Conservation (phyloP, 208 protist genomes). For the Leishmania braziliensis region DNA sequence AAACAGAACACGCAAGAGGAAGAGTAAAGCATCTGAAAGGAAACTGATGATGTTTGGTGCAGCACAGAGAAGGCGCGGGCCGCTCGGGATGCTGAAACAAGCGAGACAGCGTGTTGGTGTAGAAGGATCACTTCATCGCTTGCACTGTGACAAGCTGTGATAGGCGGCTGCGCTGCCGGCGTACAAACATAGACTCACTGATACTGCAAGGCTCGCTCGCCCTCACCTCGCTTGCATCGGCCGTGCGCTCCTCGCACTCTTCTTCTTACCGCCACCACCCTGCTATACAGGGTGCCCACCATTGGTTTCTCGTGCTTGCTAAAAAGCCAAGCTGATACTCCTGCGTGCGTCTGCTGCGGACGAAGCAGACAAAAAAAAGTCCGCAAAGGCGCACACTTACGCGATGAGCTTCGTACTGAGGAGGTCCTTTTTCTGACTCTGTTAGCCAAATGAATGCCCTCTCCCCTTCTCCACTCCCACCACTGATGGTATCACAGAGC, state of each 20-base stretch:
- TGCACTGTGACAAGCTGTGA: not conserved
- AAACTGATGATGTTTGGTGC: not conserved
- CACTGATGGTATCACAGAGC: not conserved
- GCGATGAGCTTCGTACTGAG: not conserved
- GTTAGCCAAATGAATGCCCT: not conserved
- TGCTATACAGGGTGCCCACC: not conserved
- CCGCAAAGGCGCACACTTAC: not conserved
- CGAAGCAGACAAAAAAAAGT: not conserved
- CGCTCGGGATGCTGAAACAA: not conserved
- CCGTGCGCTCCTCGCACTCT: not conserved
- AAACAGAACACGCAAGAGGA: not conserved
- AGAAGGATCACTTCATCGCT: not conserved
- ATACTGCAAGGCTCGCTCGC: not conserved
- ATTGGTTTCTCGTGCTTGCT: not conserved
- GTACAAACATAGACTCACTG: not conserved
- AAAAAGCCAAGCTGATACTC: not conserved
- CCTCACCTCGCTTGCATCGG: not conserved
- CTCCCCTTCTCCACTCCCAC: not conserved
- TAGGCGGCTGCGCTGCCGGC: not conserved
- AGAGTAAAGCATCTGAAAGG: not conserved
- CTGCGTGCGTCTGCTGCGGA: not conserved
- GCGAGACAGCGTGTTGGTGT: not conserved
- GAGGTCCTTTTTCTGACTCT: not conserved
- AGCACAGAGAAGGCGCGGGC: not conserved
- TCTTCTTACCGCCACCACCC: not conserved